phyloP scores from a whole-genome alignment of 192 early-diverging fungal genomes.

The Fimicolochytrium jonesii region DNA sequence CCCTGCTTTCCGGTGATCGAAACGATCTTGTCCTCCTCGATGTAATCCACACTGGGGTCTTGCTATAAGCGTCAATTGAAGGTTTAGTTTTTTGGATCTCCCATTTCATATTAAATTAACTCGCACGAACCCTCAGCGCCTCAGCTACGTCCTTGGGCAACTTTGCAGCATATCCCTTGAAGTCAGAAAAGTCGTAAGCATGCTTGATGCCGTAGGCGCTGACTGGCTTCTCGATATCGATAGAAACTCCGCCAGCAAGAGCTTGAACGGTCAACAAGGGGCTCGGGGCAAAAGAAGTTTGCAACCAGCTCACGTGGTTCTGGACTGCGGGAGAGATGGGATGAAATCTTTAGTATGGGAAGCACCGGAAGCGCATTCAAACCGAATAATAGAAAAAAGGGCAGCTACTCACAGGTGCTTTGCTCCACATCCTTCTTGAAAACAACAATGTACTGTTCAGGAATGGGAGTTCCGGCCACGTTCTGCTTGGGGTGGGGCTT shows the following conservation, averaged over 20 bases:
- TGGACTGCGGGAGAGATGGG: background rate
- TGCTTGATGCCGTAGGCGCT: background rate
- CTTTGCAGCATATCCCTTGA: slow-evolving; percentile 17
- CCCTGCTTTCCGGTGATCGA: slow-evolving; percentile 11
- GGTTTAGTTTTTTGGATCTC: no score
- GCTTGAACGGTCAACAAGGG: slow-evolving; percentile 4
- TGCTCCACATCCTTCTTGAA: slow-evolving; percentile 13
- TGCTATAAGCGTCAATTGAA: slow-evolving; percentile 18
- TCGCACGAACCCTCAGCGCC: background rate
- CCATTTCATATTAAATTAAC: no score
- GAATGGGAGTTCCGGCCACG: slow-evolving; percentile 1
- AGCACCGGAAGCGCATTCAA: no score
- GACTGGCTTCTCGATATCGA: background rate
- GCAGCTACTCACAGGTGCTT: no score
- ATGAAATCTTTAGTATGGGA: background rate
- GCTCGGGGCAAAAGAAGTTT: slow-evolving; percentile 1
- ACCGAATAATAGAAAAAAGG: no score
- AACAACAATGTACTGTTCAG: slow-evolving; percentile 12
- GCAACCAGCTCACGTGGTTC: slow-evolving; percentile 2
- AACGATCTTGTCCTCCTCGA: slow-evolving; percentile 43
- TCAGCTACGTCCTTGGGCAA: background rate
- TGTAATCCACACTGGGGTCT: slow-evolving; percentile 24
- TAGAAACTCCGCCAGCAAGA: background rate
- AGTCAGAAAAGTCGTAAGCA: slow-evolving; percentile 11
- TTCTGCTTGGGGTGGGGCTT: no score